These are phyloP conservation scores for Saturnispora sanitii DNA, from an alignment of 805 yeast genomes.

Conservation along the genomic window DNA sequence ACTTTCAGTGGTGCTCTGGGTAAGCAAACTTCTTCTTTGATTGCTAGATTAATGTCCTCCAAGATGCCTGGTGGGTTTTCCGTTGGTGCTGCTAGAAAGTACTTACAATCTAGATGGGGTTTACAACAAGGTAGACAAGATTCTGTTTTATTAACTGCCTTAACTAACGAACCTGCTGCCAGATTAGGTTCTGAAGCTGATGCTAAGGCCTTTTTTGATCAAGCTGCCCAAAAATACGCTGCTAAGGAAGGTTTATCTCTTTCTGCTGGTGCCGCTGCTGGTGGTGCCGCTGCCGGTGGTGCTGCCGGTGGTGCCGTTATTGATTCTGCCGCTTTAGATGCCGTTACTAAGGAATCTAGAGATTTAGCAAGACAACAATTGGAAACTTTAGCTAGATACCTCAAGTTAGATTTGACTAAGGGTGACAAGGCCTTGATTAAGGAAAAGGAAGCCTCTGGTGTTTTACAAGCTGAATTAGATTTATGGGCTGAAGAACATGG, in stretches of 20 bases:
- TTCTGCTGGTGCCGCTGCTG: constrained; percentile 51
- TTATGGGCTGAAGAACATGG: constrained; percentile 86
- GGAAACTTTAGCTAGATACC: constrained; percentile 89
- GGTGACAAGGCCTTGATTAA: constrained; percentile 79
- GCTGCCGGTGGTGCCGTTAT: constrained; percentile 78
- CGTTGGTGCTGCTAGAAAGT: constrained; percentile 82
- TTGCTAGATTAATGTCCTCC: constrained; percentile 86
- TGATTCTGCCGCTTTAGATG: constrained; percentile 93
- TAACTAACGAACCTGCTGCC: constrained; percentile 82
- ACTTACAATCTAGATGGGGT: constrained; percentile 88
- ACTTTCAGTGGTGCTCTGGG: constrained; percentile 83
- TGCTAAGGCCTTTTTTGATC: constrained; percentile 83
- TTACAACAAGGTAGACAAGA: constrained; percentile 92
- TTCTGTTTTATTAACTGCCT: constrained; percentile 69
- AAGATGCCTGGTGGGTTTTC: constrained; percentile 99
- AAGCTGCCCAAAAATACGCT: constrained; percentile 77
- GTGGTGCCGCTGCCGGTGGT: constrained; percentile 36
- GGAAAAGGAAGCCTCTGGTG: constrained; percentile 76
- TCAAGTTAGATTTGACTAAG: constrained; percentile 82
- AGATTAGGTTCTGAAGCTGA: constrained; percentile 83
- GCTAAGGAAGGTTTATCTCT: constrained; percentile 70
- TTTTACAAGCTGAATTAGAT: constrained; percentile 84
- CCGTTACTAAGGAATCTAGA: constrained; percentile 60
- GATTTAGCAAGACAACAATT: constrained; percentile 69
- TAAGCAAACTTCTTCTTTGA: constrained; percentile 81